These are phyloP conservation scores for Fusarium mangiferae DNA, from an alignment of 2,329 filamentous ascomycete genomes.

Conservation along the genomic window DNA sequence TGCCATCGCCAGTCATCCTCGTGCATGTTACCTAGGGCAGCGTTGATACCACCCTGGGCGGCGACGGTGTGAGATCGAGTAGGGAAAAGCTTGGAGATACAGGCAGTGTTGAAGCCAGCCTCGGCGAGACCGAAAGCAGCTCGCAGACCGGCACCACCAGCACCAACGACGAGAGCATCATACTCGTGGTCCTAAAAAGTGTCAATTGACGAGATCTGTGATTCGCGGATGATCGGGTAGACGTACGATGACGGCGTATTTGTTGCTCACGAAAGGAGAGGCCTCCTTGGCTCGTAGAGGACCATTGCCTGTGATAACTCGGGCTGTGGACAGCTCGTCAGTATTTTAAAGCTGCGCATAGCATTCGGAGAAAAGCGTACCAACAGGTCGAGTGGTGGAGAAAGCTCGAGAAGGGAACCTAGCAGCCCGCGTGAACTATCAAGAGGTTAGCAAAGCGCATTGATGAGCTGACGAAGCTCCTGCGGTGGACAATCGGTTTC, in stretches of 20 bases:
- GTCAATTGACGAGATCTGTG: conserved; percentile 37
- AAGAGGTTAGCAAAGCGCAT: conserved; percentile 36
- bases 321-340: conserved; percentile 62
- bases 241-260: conserved; percentile 94
- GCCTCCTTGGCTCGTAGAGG: conserved; percentile 94
- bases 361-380: conserved; percentile 59
- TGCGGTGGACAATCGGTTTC: not conserved
- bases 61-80: conserved; percentile 88
- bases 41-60: conserved; percentile 86
- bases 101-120: conserved; percentile 89
- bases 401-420: conserved; percentile 79
- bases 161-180: conserved; percentile 94
- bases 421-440: conserved; percentile 70
- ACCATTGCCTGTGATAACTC: conserved; percentile 81
- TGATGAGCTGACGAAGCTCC: conserved; percentile 21
- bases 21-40: conserved; percentile 94
- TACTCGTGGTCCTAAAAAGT: conserved; percentile 87
- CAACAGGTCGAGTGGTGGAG: conserved; percentile 84
- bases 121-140: conserved; percentile 88
- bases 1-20: conserved; percentile 99
- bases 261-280: conserved; percentile 83
- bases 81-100: conserved; percentile 87
- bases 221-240: conserved; percentile 1
- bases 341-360: conserved; percentile 19
- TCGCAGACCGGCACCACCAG: conserved; percentile 82